Evolutionary conservation across 805 yeast species (phyloP), one percentile per base, ranked within the genome.

Genomic region (Pichia insulana): DNA sequence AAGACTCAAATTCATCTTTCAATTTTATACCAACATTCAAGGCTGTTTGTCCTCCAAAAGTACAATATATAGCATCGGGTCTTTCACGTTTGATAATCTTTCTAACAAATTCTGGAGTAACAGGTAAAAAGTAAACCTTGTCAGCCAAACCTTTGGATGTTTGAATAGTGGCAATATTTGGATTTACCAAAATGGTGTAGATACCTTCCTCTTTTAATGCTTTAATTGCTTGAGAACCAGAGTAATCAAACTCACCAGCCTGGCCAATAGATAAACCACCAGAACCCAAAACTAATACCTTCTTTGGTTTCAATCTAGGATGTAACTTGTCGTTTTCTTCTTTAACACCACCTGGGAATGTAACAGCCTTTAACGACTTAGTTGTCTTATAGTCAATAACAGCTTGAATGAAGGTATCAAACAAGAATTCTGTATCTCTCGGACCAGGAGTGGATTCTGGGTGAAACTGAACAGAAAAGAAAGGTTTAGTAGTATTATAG

Each of bases 401-500:
- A 39, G 96, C 64, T 51, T 85, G 66, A 58, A 92, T 83, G 67
- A 92, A 92, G 27, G 85, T 88, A 59, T 92, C 98, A 57, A 92
- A 92, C 63, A 92, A 72, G 66, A 89, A 92, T 68, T 92, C 98
- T 40, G 98, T 92, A 64, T 92, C 99, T 63, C 96, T 80, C 63
- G 99, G 99, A 63, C 99, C 99, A 37, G 98, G 97, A 39, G 96
- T 87, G 19, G 97, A 86, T 72, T 92, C 99, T 20, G 99, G 99
- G 64, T 92, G 99, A 75, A 92, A 90, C 72, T 92, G 99, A 38
- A 92, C 97, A 13, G 98, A 92, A 74, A 92, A 92, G 62, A 73
- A 83, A 32, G 99, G 98, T 64, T 83, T 73, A 51, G 78, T 71
- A 34, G 81, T 74, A 68, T 90, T 86, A 71, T 87, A 90, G 50